phyloP scores from a whole-genome alignment of 2,329 filamentous ascomycete species.

The Xylariaceae sp. region DNA sequence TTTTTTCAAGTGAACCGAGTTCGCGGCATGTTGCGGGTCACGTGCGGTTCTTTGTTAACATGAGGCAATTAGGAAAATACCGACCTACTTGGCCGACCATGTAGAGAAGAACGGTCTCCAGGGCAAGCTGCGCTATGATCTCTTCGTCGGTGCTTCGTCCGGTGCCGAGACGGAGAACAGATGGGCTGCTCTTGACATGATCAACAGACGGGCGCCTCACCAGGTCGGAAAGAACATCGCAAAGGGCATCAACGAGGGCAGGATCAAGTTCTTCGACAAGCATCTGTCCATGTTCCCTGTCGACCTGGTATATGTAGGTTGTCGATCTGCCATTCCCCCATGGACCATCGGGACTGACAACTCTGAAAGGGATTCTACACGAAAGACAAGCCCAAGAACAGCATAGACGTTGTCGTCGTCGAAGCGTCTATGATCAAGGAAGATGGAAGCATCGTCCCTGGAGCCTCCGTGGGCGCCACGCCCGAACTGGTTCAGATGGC shows the following conservation, averaged over 20 bases:
- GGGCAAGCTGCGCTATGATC: constrained; percentile 76
- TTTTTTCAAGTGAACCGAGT: too few species aligned
- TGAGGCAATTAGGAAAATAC: constrained; percentile 64
- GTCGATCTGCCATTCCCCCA: neutral
- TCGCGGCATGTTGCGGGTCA: too few species aligned
- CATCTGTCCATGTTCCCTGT: constrained; percentile 89
- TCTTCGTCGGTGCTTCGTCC: constrained; percentile 86
- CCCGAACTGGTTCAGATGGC: constrained; percentile 87
- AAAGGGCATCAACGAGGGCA: constrained; percentile 82
- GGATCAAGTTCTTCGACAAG: constrained; percentile 91
- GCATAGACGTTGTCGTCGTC: constrained; percentile 76
- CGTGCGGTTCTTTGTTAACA: constrained; percentile 2
- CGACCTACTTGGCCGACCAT: constrained; percentile 77
- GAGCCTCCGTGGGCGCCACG: constrained; percentile 77
- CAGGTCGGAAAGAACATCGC: constrained; percentile 88
- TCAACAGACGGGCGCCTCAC: constrained; percentile 76
- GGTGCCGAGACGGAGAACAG: constrained; percentile 87
- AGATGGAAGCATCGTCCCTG: constrained; percentile 82
- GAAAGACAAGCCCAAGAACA: constrained; percentile 66
- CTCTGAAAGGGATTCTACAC: constrained; percentile 67
- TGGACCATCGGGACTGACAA: constrained; percentile 11
- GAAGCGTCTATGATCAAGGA: constrained; percentile 84
- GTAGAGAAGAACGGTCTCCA: constrained; percentile 82
- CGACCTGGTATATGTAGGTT: constrained; percentile 69
- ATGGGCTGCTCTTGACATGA: constrained; percentile 89